A percentile compares a stretch with the other conserved stretches of the same genome.
Conservation (phyloP, 257 asterid species). For the Eucommia ulmoides region DNA sequence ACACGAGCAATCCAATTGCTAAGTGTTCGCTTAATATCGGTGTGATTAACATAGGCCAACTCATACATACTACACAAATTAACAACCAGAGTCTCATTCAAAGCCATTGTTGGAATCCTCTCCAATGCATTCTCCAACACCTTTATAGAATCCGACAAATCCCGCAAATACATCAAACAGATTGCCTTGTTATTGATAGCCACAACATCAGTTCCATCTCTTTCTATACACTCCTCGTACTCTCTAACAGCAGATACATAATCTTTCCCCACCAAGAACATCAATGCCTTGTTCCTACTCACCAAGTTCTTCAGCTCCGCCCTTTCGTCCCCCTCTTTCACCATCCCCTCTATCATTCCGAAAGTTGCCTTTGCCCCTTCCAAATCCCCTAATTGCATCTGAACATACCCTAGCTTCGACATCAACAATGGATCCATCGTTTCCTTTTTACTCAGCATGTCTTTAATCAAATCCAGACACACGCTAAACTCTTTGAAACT, state of each 20-base stretch:
- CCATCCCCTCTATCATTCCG: constrained; percentile 37
- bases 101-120: constrained; percentile 79
- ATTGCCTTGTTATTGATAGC: constrained; percentile 89
- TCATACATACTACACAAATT: constrained; percentile 98
- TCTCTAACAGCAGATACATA: constrained; percentile 88
- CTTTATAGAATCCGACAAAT: constrained; percentile 84
- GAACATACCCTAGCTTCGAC: constrained; percentile 73
- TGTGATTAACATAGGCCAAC: constrained; percentile 84
- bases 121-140: constrained; percentile 88
- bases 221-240: constrained; percentile 76
- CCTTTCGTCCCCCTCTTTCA: constrained; percentile 21
- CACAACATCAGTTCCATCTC: constrained; percentile 68
- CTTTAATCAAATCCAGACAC: constrained; percentile 48
- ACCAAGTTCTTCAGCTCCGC: constrained; percentile 59
- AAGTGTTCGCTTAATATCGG: constrained; percentile 77
- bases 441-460: constrained; percentile 26
- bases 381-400: constrained; percentile 91
- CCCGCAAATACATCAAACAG: constrained; percentile 97
- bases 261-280: constrained; percentile 81
- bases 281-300: constrained; percentile 76
- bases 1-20: constrained; percentile 93
- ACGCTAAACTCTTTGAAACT: constrained; percentile 70
- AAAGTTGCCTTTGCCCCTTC: constrained; percentile 72
- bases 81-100: constrained; percentile 85
- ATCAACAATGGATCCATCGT: constrained; percentile 31